Evolutionary conservation across 1,284 basidiomycete species (phyloP).

Genomic region (Leccinum ponderosum): DNA sequence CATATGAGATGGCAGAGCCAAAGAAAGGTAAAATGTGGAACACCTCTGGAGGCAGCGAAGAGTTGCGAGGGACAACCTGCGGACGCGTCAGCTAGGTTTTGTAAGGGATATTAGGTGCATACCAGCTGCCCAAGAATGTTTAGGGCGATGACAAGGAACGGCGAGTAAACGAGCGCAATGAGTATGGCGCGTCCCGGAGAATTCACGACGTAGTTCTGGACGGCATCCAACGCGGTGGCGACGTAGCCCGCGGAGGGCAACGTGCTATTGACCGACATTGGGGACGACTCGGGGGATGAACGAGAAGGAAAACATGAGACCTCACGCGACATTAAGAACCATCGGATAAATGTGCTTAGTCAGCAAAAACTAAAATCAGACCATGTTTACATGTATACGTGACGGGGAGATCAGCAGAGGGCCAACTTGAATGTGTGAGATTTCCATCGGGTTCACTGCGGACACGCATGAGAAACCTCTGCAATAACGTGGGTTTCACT

Average conservation of each 20-base stretch:
- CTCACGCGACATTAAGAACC: background rate
- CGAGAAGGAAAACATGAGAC: background rate
- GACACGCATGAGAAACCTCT: background rate
- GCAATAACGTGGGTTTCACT: background rate
- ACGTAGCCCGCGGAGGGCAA: slow-evolving; percentile 26
- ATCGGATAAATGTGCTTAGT: slow-evolving; percentile 15
- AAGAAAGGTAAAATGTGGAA: slow-evolving; percentile 80
- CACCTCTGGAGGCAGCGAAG: slow-evolving; percentile 69
- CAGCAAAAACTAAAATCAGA: slow-evolving; percentile 21
- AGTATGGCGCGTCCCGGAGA: slow-evolving; percentile 26
- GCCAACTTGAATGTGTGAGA: background rate
- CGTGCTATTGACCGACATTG: slow-evolving; percentile 30
- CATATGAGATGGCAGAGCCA: slow-evolving; percentile 76
- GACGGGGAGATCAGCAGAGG: background rate
- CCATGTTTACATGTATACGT: slow-evolving; percentile 7
- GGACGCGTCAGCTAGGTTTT: slow-evolving; percentile 7
- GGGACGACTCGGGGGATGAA: background rate
- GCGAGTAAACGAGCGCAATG: slow-evolving; percentile 35
- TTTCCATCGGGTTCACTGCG: background rate
- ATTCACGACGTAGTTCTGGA: slow-evolving; percentile 21
- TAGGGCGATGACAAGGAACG: slow-evolving; percentile 49
- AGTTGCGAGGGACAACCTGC: slow-evolving; percentile 55
- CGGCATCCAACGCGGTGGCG: slow-evolving; percentile 16
- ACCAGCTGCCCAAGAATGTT: slow-evolving; percentile 68
- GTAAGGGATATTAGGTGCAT: slow-evolving; percentile 21